phyloP scores from a whole-genome alignment of 345 rosid species.

The Litchi chinensis region DNA sequence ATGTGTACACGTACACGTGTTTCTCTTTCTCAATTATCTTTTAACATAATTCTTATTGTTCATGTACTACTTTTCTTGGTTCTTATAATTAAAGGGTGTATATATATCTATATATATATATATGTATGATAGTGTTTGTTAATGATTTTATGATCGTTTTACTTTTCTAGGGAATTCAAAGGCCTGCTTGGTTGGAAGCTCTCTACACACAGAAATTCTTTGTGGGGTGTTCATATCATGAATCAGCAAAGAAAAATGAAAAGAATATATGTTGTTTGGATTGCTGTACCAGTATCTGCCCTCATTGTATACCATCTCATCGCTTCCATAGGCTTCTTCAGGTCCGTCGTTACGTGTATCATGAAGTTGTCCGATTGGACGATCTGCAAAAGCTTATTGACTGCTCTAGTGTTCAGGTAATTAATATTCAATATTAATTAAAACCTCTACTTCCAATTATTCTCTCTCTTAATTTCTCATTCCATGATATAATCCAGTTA shows the following conservation, averaged over 20 bases:
- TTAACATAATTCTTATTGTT: not conserved
- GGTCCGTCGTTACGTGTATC: constrained; percentile 93
- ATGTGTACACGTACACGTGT: not conserved
- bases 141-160: not conserved
- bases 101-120: not conserved
- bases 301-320: constrained; percentile 89
- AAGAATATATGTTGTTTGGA: constrained; percentile 90
- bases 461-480: not conserved
- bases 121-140: too few relatives aligned
- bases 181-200: constrained; percentile 95
- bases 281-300: constrained; percentile 89
- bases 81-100: not conserved
- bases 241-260: constrained; percentile 85
- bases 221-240: constrained; percentile 72
- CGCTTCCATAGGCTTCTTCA: constrained; percentile 91
- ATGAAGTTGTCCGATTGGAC: constrained; percentile 92
- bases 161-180: constrained; percentile 59
- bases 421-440: not conserved
- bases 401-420: constrained; percentile 93
- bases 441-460: not conserved
- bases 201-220: constrained; percentile 83
- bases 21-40: not conserved
- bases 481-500: not conserved
- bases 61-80: not conserved
- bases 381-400: constrained; percentile 90